Conservation (phyloP, 257 asterid species). For the Solanum piurae region DNA sequence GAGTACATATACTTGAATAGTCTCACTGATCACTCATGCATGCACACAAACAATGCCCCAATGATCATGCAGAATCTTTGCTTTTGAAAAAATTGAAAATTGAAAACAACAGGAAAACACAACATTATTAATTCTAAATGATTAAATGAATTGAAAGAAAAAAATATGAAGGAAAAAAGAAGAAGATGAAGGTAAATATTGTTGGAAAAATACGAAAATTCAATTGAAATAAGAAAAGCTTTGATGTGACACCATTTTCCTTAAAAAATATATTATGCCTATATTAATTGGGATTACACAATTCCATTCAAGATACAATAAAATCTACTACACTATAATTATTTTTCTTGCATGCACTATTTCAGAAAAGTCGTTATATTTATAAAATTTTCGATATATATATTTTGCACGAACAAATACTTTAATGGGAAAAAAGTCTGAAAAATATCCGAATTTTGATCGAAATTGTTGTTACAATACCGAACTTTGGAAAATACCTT, state of each 20-base stretch:
- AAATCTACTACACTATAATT: neutral
- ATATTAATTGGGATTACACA: no score
- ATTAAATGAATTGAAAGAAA: neutral
- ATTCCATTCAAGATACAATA: no score
- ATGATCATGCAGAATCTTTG: neutral
- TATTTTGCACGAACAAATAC: neutral
- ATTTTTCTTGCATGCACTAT: neutral
- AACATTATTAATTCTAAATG: neutral
- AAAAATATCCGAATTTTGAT: no score
- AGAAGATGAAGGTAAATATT: neutral
- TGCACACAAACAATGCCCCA: neutral
- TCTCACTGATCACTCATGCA: neutral
- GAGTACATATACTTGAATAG: neutral
- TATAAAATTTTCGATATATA: neutral
- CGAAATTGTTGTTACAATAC: no score
- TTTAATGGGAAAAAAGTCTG: neutral
- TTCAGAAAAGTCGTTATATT: neutral
- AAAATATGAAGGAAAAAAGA: neutral
- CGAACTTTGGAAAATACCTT: no score
- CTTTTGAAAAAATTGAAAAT: neutral
- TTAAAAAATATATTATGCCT: no score
- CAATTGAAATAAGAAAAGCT: neutral
- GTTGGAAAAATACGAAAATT: neutral
- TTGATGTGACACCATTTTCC: neutral
- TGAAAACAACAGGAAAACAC: neutral